Base-by-base conservation (phyloP, 129 eudicot genomes). In the Flaveria brownii region DNA sequence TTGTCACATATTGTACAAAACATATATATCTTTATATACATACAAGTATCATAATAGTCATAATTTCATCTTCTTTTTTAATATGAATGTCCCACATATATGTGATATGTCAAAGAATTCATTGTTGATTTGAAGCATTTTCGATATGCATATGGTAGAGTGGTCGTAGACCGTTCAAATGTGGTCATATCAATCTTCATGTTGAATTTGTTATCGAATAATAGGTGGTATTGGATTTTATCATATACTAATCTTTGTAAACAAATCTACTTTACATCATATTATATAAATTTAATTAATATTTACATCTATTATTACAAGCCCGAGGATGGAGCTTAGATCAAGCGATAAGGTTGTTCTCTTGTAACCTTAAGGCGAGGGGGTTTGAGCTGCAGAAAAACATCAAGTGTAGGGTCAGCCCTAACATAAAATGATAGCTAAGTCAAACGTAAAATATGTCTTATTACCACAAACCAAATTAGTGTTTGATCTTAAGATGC, bases 81-180 rank as follows among this genome's bases (percentile, higher is more conserved):
- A 41, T 43, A 22, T 16, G 17, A 51, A 55, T 72, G 73, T 80
- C 70, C 78, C 79, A 80, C 75, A 43, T 68, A 57, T 54, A 26
- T 57, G 33, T 69, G 54, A 42, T 28, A 45, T 42, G 51, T 72
- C 78, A 72, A 60, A 51, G 43, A 16, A 51, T 71, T 50, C 8
- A 47, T 71, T 22, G 67, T 72, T 20, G 47, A 36, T 71, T 30
- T 71, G n/a, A 60, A 47, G 16, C 15, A 26, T 61, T 62, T 49
- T 59, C 36, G 13, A 57, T 33, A 49, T 59, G 62, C 30, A 26
- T 47, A 72, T 5, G 16, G 56, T 65, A 8, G 57, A 52, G 47
- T 62, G 66, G 77, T 49, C 42, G 16, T 79, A 71, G 62, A 22
- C 77, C 64, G 0, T 33, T 46, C 25, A 69, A 36, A 45, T 77